Base-by-base conservation (phyloP, 2,329 filamentous ascomycete species). In the Orbilia oligospora region DNA sequence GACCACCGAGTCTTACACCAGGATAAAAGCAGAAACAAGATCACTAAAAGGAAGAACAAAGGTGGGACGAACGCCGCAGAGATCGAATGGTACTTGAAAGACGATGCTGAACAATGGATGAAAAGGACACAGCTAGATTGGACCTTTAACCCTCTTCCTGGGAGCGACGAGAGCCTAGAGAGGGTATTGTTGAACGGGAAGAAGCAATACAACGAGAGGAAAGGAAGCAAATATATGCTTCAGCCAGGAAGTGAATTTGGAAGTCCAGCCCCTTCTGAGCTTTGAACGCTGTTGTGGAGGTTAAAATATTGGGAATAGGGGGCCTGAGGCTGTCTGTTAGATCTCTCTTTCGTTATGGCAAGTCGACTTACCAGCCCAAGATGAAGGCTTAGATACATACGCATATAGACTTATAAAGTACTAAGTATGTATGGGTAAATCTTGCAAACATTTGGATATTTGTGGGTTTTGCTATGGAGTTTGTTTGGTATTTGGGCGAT, bases 41-140 rank as follows among this genome's bases (percentile, higher is more conserved):
- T 79, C 10, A 75, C 76, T 0, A 79, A 71, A 30, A 70, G 76
- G 41, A 73, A 73, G 65, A 73, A 73, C 30, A 79, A 79, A n/a
- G 76, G 76, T n/a, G 76, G 76, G 20, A 73, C 76, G 1, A 79
- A 79, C 36, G 70, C 76, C 1, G 76, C 76, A 12, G 76, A 79
- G 71, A 79, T 79, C 18, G 76, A 79, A 48, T 79, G 76, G 76
- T 75, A 79, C 44, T 49, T 79, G 70, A 79, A 79, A 27, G 69
- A 73, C 16, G 70, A 70, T n/a, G 71, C 70, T 8, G 76, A 70
- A 27, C 56, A 66, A 8, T 79, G 76, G 76, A 75, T 79, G 65
- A 27, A 75, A 16, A 75, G 46, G 20, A 56, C 61, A 0, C 61
- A 46, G n/a, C n/a, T 61, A 16, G 65, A 79, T 53, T 73, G 51